Percentiles rank a stretch among this genome's conserved stretches.
Conservation (phyloP, 495 filamentous ascomycete species). For the Neurospora sp. region DNA sequence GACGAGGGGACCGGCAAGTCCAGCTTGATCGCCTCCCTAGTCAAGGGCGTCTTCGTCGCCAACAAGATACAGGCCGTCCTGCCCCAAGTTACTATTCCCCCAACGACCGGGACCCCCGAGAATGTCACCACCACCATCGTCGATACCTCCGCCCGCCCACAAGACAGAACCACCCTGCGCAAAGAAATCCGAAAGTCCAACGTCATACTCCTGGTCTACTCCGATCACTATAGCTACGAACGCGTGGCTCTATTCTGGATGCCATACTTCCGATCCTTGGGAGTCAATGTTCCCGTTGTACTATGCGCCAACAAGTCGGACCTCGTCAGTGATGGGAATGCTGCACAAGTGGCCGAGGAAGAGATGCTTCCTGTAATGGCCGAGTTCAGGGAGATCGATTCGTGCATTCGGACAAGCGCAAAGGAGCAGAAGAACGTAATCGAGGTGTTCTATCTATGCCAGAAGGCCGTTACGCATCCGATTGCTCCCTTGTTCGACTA, state of each 20-base stretch:
- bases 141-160: constrained; percentile 90
- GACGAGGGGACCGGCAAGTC: constrained; percentile 73
- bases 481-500: constrained; percentile 95
- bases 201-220: constrained; percentile 94
- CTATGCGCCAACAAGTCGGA: constrained; percentile 97
- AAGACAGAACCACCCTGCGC: constrained; percentile 76
- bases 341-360: constrained; percentile 77
- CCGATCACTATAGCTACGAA: constrained; percentile 98
- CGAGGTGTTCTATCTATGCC: constrained; percentile 93
- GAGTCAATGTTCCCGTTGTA: constrained; percentile 96
- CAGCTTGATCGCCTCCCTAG: constrained; percentile 66
- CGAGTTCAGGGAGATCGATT: constrained; percentile 98
- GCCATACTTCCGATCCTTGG: constrained; percentile 90
- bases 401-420: constrained; percentile 90
- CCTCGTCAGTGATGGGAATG: constrained; percentile 50
- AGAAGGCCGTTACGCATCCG: constrained; percentile 96
- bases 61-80: constrained; percentile 91
- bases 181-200: constrained; percentile 95
- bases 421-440: constrained; percentile 93
- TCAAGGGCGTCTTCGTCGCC: constrained; percentile 90
- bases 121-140: constrained; percentile 94
- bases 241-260: constrained; percentile 95
- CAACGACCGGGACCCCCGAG: constrained; percentile 77
- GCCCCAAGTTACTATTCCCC: constrained; percentile 87
- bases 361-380: constrained; percentile 98